phyloP scores from a whole-genome alignment of 2,329 filamentous ascomycete genomes.

The Hypoxylon sp. region DNA sequence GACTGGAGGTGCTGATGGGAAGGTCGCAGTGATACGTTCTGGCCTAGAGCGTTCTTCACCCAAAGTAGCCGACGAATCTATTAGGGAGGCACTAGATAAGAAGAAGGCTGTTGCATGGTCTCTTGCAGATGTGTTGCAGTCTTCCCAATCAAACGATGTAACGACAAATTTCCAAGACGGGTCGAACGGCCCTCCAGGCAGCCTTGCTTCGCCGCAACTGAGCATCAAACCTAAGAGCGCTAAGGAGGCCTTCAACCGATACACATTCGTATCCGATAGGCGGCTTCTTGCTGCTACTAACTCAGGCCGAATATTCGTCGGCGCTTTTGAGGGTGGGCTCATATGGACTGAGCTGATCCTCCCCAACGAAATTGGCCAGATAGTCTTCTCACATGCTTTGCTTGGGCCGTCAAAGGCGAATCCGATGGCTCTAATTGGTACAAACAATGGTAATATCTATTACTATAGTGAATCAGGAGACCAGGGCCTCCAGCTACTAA shows the following conservation, averaged over 20 bases:
- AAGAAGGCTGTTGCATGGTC: constrained; percentile 39
- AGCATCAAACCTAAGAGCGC: constrained; percentile 52
- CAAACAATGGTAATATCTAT: constrained; percentile 63
- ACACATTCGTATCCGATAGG: constrained; percentile 70
- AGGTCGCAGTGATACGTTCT: constrained; percentile 63
- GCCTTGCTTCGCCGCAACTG: constrained; percentile 21
- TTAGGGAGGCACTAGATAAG: constrained; percentile 9
- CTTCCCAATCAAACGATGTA: constrained; percentile 29
- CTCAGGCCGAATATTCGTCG: constrained; percentile 70
- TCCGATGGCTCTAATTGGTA: constrained; percentile 61
- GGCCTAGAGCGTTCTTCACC: constrained; percentile 1
- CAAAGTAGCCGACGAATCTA: neutral
- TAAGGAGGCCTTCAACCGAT: constrained; percentile 69
- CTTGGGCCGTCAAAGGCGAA: constrained; percentile 57
- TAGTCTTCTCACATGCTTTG: constrained; percentile 63
- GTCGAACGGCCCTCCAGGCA: constrained; percentile 8
- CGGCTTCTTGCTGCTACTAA: constrained; percentile 70
- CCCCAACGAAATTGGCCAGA: constrained; percentile 52
- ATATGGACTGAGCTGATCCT: constrained; percentile 61
- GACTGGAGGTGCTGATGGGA: constrained; percentile 89
- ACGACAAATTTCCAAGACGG: constrained; percentile 43
- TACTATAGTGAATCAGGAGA: constrained; percentile 54
- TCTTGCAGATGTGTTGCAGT: constrained; percentile 41
- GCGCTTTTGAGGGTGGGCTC: constrained; percentile 52
- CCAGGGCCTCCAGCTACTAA: constrained; percentile 53